Conservation (phyloP, 257 asterid genomes). For the Nicotiana knightiana region DNA sequence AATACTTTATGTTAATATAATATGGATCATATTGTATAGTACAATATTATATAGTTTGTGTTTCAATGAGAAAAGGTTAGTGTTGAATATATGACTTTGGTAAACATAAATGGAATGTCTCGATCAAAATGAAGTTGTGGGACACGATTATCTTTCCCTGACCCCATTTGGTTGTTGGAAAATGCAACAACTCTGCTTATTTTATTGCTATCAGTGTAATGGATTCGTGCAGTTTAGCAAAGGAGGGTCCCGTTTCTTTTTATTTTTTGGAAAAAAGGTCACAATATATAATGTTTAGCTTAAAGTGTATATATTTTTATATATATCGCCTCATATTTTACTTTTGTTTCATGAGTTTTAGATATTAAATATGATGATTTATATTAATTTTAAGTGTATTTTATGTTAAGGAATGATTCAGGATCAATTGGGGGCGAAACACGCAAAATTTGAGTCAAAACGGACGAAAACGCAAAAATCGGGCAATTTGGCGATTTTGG, state of each 20-base stretch:
- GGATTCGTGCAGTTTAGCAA: not conserved
- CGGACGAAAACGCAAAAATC: too few species aligned
- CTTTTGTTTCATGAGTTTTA: too few species aligned
- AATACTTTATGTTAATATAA: not conserved
- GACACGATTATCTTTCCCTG: not conserved
- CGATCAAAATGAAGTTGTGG: not conserved
- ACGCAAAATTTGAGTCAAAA: too few species aligned
- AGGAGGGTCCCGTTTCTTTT: not conserved
- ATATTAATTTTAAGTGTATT: too few species aligned
- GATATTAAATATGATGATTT: too few species aligned
- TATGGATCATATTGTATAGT: not conserved
- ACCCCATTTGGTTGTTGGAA: not conserved
- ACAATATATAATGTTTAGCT: too few species aligned
- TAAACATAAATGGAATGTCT: not conserved
- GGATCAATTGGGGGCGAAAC: too few species aligned
- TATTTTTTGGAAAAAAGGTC: too few species aligned
- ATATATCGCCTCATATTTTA: too few species aligned
- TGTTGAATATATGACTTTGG: not conserved
- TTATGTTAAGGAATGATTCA: too few species aligned
- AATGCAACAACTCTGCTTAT: not conserved
- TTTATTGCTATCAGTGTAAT: not conserved
- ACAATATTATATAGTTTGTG: not conserved
- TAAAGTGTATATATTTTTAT: too few species aligned
- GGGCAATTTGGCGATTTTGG: too few species aligned
- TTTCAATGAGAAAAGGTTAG: not conserved